These are phyloP conservation scores for Salvia hispanica DNA, from an alignment of 257 asterid genomes.

Conservation along the genomic window DNA sequence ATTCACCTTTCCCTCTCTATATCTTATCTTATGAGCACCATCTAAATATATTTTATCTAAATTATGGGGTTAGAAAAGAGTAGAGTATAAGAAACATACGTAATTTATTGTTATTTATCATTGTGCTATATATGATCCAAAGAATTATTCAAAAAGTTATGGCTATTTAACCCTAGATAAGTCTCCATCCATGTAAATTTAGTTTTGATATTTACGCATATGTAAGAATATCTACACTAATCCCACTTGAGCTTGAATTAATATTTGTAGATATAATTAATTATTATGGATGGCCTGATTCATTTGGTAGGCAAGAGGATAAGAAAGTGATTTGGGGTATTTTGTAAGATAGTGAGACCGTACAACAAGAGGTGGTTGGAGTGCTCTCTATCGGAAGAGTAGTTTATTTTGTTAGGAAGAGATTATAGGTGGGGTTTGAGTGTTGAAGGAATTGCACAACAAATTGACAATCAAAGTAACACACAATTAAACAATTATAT, in stretches of 20 bases:
- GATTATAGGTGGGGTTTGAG: slow-evolving; percentile 40
- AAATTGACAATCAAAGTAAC: slow-evolving; percentile 31
- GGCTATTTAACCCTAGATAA: slow-evolving; percentile 14
- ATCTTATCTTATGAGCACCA: background rate
- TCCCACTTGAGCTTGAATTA: background rate
- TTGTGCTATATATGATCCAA: background rate
- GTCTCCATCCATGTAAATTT: slow-evolving; percentile 4
- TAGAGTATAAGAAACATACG: slow-evolving; percentile 23
- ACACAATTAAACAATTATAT: background rate
- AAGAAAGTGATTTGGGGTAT: slow-evolving; percentile 40
- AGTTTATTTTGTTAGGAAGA: slow-evolving; percentile 51
- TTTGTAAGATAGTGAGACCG: slow-evolving; percentile 49
- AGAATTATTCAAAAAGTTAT: slow-evolving; percentile 1
- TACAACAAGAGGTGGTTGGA: slow-evolving; percentile 69
- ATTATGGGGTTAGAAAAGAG: slow-evolving; percentile 11
- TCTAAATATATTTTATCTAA: slow-evolving; percentile 4
- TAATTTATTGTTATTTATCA: slow-evolving; percentile 15
- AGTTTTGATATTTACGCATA: background rate
- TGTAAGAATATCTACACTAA: too few relatives aligned
- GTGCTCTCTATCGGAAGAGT: slow-evolving; percentile 47
- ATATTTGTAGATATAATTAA: background rate
- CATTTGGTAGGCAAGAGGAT: slow-evolving; percentile 46
- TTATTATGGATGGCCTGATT: slow-evolving; percentile 36
- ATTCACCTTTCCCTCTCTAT: slow-evolving; percentile 11
- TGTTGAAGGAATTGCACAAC: slow-evolving; percentile 29